phyloP scores from a whole-genome alignment of 2,329 filamentous ascomycete genomes.

The Sclerotinia trifoliorum region DNA sequence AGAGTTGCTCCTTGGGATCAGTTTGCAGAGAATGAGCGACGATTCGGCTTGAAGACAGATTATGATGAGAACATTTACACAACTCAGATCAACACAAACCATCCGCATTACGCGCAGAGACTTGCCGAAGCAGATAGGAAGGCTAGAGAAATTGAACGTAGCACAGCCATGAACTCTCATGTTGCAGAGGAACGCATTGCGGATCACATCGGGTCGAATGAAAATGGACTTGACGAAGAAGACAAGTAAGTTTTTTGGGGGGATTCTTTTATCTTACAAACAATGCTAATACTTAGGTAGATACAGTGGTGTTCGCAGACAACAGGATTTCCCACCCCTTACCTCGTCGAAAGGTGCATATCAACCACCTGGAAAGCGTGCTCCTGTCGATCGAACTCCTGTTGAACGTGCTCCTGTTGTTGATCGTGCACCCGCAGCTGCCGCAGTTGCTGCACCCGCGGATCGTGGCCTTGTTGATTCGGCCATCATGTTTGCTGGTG shows the following conservation, averaged over 20 bases:
- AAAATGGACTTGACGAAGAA: constrained; percentile 77
- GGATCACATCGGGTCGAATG: constrained; percentile 62
- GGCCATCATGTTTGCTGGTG: constrained; percentile 85
- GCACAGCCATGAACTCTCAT: constrained; percentile 71
- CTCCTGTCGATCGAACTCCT: constrained; percentile 62
- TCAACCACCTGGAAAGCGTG: constrained; percentile 82
- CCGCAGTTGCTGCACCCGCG: background rate
- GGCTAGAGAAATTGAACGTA: constrained; percentile 85
- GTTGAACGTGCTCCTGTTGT: constrained; percentile 57
- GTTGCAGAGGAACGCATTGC: constrained; percentile 84
- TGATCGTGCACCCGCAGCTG: constrained; percentile 58
- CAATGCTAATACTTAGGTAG: constrained; percentile 44
- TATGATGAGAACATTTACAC: constrained; percentile 97
- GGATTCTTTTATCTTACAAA: background rate
- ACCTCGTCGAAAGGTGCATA: constrained; percentile 65
- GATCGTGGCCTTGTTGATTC: constrained; percentile 65
- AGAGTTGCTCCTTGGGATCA: constrained; percentile 73
- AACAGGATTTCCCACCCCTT: constrained; percentile 69
- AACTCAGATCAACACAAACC: constrained; percentile 78
- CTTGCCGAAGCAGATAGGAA: constrained; percentile 77
- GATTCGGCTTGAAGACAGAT: constrained; percentile 84
- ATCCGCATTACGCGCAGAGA: constrained; percentile 77
- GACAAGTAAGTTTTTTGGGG: constrained; percentile 66
- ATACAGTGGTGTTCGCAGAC: constrained; percentile 87
- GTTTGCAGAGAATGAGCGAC: constrained; percentile 82